Evolutionary conservation across 306 rosid species (phyloP), one percentile per base, ranked within the genome.

Genomic region (Phaseolus lunatus): DNA sequence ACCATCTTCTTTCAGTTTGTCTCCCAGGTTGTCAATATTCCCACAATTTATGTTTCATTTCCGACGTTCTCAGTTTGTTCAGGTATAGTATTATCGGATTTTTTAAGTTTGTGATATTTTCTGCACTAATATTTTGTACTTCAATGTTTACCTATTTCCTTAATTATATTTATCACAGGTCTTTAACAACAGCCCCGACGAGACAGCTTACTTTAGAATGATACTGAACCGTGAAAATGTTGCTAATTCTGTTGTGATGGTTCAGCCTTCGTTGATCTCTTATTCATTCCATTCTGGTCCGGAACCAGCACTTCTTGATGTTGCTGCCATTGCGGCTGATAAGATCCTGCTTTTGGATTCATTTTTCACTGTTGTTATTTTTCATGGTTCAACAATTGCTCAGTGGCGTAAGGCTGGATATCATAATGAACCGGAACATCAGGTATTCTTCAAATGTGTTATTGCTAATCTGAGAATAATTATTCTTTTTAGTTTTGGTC

Each of bases 381-480:
- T 92, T 83, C 99, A 95, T 85, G 99, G 99, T 83, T 87, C 96
- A 70, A 95, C 97, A 70, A 92, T 95, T 86, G 98, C 97, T 66
- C 99, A 95, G 53, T 95, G 99, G 99, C 86, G 99, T 66, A 95
- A 92, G 88, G 96, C 96, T 73, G 96, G 97, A 54, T 95, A 92
- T 82, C 99, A 95, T 72, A 85, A 79, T 78, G 86, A 86, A 66
- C 96, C 96, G 1, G 94, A 92, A 78, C 99, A 95, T 83, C 99
- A 92, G 94, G 99, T 95, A 86, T 66, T 76, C 54, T 69, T 57
- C 59, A 45, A 37, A 11, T 31, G 66, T 39, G 5, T 52, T 54
- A 47, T 54, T 45, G 67, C 76, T 81, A 69, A 68, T 68, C 54
- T 66, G 14, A 47, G 29, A 41, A 0, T 29, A 15, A 16, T 26